These are phyloP conservation scores for Bolboschoenoplectus hybrid DNA, from an alignment of 202 grass and related monocot species.

Conservation along the genomic window DNA sequence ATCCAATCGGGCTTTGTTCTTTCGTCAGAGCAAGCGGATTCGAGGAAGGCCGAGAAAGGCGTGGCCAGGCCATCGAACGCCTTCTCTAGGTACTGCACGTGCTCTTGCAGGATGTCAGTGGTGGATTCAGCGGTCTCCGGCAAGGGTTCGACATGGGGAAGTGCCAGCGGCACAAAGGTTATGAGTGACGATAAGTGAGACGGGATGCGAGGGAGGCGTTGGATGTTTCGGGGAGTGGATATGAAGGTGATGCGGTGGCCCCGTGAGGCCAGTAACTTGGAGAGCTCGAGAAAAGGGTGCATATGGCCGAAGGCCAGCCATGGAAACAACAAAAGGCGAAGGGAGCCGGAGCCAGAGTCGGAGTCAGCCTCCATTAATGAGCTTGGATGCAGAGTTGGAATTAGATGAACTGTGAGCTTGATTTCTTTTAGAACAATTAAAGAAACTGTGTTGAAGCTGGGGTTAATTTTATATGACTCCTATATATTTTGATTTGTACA, in stretches of 20 bases:
- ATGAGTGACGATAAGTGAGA: conserved; percentile 16
- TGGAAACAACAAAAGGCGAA: conserved; percentile 36
- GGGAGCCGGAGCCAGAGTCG: not conserved
- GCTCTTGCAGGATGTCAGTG: not conserved
- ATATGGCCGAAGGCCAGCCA: conserved; percentile 42
- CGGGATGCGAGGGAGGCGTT: conserved; percentile 32
- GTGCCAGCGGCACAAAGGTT: conserved; percentile 10
- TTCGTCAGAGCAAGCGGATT: not conserved
- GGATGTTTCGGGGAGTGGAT: conserved; percentile 43
- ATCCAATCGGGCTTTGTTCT: conserved; percentile 38
- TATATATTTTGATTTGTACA: too few species aligned
- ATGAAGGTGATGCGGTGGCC: conserved; percentile 48
- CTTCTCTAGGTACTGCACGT: not conserved
- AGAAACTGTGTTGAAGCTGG: too few species aligned
- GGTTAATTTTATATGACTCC: too few species aligned
- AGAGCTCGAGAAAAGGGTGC: not conserved
- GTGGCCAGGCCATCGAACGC: conserved; percentile 33
- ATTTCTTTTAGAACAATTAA: too few species aligned
- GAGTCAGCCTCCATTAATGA: not conserved
- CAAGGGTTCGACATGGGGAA: conserved; percentile 9
- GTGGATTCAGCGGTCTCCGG: too few species aligned
- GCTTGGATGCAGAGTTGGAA: too few species aligned
- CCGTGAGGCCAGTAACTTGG: conserved; percentile 35
- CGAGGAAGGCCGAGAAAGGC: not conserved
- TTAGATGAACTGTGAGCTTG: too few species aligned